A percentile compares a stretch with the other conserved stretches of the same genome.
Conservation (phyloP, 2,329 filamentous ascomycete genomes). For the Venturia nashicola region DNA sequence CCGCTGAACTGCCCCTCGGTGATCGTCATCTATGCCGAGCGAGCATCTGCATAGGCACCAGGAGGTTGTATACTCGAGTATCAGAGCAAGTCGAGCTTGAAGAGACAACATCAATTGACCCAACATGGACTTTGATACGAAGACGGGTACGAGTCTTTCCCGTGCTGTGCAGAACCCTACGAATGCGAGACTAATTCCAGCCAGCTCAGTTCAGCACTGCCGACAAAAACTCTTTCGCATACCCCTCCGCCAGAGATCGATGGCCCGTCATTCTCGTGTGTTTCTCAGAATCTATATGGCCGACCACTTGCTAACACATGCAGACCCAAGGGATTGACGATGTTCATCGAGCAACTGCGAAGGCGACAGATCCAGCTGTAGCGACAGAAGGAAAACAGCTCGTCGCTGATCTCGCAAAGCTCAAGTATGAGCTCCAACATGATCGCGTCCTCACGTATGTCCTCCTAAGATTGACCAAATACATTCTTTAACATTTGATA, state of each 20-base stretch:
- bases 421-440: slow-evolving; percentile 95
- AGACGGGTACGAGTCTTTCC: slow-evolving; percentile 51
- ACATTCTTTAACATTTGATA: slow-evolving; percentile 20
- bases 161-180: neutral
- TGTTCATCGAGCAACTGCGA: slow-evolving; percentile 61
- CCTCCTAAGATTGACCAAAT: neutral
- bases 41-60: too few species aligned
- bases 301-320: neutral
- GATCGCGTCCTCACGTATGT: slow-evolving; percentile 64
- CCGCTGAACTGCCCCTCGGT: neutral
- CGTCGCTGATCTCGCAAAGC: slow-evolving; percentile 59
- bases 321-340: slow-evolving; percentile 91
- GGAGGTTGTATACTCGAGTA: too few species aligned
- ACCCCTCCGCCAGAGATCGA: slow-evolving; percentile 68
- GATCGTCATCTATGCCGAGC: neutral
- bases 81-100: neutral
- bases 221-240: slow-evolving; percentile 79
- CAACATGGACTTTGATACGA: slow-evolving; percentile 61
- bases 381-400: slow-evolving; percentile 75
- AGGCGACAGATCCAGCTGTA: slow-evolving; percentile 49
- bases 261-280: slow-evolving; percentile 86
- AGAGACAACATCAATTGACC: neutral
- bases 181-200: slow-evolving; percentile 10
- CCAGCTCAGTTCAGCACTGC: slow-evolving; percentile 65
- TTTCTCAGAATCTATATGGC: neutral